Evolutionary conservation across 768 basidiomycete genomes (phyloP).

Genomic region (Suillus alpinus): DNA sequence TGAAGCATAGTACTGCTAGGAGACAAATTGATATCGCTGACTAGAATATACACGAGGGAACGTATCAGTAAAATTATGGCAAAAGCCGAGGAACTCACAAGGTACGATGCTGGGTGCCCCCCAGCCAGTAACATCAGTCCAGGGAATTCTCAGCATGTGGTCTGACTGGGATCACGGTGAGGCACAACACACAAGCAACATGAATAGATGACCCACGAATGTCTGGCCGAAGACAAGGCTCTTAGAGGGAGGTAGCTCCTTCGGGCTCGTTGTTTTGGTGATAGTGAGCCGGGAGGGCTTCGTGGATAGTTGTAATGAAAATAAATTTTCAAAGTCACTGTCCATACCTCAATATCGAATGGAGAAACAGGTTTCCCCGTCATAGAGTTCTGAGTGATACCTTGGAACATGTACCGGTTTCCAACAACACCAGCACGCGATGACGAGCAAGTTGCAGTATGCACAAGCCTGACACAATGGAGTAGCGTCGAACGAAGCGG

Average conservation of each 20-base stretch:
- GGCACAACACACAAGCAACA: slow-evolving; percentile 9
- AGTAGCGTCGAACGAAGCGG: slow-evolving; percentile 7
- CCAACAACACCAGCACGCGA: slow-evolving; percentile 10
- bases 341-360: slow-evolving; percentile 53
- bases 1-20: slow-evolving; percentile 72
- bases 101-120: slow-evolving; percentile 77
- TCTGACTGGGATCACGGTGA: slow-evolving; percentile 52
- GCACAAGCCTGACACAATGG: slow-evolving; percentile 10
- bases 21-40: slow-evolving; percentile 22
- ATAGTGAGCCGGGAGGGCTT: slow-evolving; percentile 57
- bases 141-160: slow-evolving; percentile 84
- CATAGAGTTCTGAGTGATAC: slow-evolving; percentile 36
- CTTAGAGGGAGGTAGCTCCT: slow-evolving; percentile 59
- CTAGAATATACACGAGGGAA: slow-evolving; percentile 13
- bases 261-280: slow-evolving; percentile 48
- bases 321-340: not conserved
- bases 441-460: not conserved
- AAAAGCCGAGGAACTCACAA: slow-evolving; percentile 47
- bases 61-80: slow-evolving; percentile 8
- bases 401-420: slow-evolving; percentile 11
- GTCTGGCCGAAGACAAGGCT: slow-evolving; percentile 81
- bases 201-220: slow-evolving; percentile 51
- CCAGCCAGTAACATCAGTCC: slow-evolving; percentile 76
- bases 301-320: not conserved
- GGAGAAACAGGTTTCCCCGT: slow-evolving; percentile 44